A percentile compares a stretch with the other conserved stretches of the same genome.
phyloP scores from a whole-genome alignment of 371 early-diverging fungal genomes.

The Mortierella sp. region DNA sequence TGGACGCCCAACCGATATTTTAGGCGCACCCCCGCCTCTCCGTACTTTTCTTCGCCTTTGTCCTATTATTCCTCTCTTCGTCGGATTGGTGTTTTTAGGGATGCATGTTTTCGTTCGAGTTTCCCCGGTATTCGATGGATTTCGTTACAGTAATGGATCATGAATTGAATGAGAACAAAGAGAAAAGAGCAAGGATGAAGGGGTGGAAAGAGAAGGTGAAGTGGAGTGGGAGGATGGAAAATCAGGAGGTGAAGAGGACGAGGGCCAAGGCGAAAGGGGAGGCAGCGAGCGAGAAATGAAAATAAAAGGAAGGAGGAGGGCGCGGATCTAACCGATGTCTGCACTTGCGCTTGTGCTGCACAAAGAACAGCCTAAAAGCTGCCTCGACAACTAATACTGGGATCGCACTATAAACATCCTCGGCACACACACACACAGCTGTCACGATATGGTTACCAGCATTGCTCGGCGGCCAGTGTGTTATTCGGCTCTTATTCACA shows the following conservation, averaged over 20 bases:
- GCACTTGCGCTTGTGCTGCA: neutral
- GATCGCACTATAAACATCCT: too few relatives aligned
- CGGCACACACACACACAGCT: too few relatives aligned
- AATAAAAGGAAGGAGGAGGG: neutral
- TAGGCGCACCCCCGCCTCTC: neutral
- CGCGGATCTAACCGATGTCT: neutral
- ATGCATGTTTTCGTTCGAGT: neutral
- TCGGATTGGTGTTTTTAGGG: neutral
- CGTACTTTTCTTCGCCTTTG: neutral
- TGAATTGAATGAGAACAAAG: neutral
- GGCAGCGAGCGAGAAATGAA: neutral
- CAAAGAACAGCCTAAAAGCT: too few relatives aligned
- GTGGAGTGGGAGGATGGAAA: neutral
- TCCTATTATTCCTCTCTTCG: neutral
- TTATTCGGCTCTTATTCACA: too few relatives aligned
- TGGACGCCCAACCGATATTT: neutral
- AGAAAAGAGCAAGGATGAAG: neutral
- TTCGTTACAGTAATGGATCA: slow-evolving; percentile 8
- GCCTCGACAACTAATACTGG: too few relatives aligned
- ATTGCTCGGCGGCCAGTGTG: too few relatives aligned
- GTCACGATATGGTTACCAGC: too few relatives aligned
- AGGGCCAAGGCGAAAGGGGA: neutral
- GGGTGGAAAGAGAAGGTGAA: neutral
- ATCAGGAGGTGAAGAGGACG: neutral
- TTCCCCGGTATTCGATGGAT: slow-evolving; percentile 10